Conservation (phyloP, 1,284 basidiomycete species). For the Ceraceosorus guamensis region DNA sequence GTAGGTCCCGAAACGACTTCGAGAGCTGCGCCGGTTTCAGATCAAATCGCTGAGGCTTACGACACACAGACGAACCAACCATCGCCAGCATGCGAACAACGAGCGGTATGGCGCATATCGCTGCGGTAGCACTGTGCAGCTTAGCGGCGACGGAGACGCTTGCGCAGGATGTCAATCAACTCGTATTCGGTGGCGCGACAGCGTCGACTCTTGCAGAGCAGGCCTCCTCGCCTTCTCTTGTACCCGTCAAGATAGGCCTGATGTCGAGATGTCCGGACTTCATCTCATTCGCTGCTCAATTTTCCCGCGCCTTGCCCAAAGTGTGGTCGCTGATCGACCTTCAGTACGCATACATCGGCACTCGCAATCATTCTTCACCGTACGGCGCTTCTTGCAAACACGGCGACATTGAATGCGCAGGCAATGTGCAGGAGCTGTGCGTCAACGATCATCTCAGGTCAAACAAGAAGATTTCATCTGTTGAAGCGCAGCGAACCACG, state of each 20-base stretch:
- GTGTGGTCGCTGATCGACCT: constrained; percentile 26
- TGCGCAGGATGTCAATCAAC: too few species aligned
- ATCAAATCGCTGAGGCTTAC: too few species aligned
- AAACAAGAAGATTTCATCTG: constrained; percentile 27
- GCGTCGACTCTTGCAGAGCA: too few species aligned
- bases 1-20: too few species aligned
- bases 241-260: constrained; percentile 28
- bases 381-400: constrained; percentile 28
- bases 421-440: constrained; percentile 37
- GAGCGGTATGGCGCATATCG: too few species aligned
- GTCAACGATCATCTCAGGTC: constrained; percentile 26
- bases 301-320: constrained; percentile 27
- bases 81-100: too few species aligned
- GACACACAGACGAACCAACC: too few species aligned
- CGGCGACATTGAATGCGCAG: constrained; percentile 28
- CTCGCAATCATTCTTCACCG: constrained; percentile 10
- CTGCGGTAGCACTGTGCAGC: too few species aligned
- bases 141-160: too few species aligned
- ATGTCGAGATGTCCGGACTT: constrained; percentile 36
- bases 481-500: constrained; percentile 27
- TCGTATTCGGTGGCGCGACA: too few species aligned
- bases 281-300: constrained; percentile 24
- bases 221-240: constrained; percentile 9
- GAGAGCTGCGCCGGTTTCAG: too few species aligned
- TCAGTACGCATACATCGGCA: constrained; percentile 26